Conservation (phyloP, 2,329 filamentous ascomycete species). For the Scytalidium lignicola region DNA sequence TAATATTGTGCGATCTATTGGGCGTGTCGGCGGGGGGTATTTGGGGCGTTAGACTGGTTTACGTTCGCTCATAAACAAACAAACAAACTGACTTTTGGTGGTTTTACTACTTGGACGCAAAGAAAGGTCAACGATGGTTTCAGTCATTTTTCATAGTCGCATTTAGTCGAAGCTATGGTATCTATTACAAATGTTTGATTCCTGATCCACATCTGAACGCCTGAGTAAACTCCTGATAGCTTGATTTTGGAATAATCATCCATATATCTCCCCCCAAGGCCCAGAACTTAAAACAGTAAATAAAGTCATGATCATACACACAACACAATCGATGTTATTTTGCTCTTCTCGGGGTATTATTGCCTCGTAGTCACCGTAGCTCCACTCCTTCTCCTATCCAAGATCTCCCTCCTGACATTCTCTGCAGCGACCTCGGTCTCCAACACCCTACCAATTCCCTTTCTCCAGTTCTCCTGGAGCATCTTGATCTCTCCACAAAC, state of each 20-base stretch:
- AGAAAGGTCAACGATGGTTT: neutral
- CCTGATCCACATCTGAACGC: neutral
- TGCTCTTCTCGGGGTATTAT: no score
- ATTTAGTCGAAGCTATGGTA: neutral
- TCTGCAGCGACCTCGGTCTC: conserved; percentile 86
- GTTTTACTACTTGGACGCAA: neutral
- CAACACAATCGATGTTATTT: no score
- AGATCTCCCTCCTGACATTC: conserved; percentile 59
- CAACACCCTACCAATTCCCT: conserved; percentile 70
- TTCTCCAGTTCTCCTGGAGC: conserved; percentile 74
- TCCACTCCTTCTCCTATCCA: conserved; percentile 53
- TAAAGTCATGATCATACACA: neutral
- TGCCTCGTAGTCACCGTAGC: conserved; percentile 15
- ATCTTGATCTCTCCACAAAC: conserved; percentile 67
- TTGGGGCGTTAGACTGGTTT: conserved; percentile 24
- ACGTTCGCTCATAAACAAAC: conserved; percentile 9
- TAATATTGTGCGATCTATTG: conserved; percentile 5
- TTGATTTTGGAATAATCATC: no score
- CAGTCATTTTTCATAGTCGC: neutral
- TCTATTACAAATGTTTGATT: neutral
- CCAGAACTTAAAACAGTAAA: no score
- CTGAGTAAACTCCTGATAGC: no score
- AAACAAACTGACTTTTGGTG: neutral
- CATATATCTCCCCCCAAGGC: no score
- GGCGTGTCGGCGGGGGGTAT: conserved; percentile 7